Evolutionary conservation across 345 rosid genomes (phyloP).

Genomic region (Arabis hirsuta): DNA sequence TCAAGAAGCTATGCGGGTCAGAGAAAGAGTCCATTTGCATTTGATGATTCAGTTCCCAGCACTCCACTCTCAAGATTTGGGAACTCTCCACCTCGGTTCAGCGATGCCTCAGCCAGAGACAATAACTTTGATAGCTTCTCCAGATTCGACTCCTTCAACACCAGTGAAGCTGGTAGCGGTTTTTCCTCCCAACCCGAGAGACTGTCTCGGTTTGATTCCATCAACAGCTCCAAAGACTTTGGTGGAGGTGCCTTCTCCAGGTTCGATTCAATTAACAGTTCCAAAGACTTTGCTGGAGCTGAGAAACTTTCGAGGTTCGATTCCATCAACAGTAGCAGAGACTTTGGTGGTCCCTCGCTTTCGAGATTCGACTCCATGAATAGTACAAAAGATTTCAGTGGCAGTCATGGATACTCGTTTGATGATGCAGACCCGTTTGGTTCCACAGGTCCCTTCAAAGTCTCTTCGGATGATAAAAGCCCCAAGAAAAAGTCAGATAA

Average conservation of each 20-base stretch:
- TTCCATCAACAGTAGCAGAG: conserved; percentile 48
- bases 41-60: conserved; percentile 92
- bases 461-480: conserved; percentile 62
- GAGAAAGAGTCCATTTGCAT: conserved; percentile 64
- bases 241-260: conserved; percentile 50
- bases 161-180: conserved; percentile 54
- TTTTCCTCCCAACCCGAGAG: conserved; percentile 64
- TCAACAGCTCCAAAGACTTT: conserved; percentile 55
- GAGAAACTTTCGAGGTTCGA: conserved; percentile 44
- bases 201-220: conserved; percentile 73
- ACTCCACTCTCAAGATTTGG: conserved; percentile 81
- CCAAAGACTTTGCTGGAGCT: conserved; percentile 48
- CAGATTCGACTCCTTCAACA: conserved; percentile 89
- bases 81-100: conserved; percentile 80
- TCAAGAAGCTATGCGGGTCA: conserved; percentile 49
- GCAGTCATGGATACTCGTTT: conserved; percentile 66
- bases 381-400: conserved; percentile 57
- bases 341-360: conserved; percentile 48
- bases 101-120: conserved; percentile 68
- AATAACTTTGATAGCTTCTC: conserved; percentile 71
- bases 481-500: conserved; percentile 64
- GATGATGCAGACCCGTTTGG: conserved; percentile 94
- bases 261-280: conserved; percentile 53
- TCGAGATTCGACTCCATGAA: conserved; percentile 54
- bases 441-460: conserved; percentile 86